These are phyloP conservation scores for Sclerospora graminicola DNA, from an alignment of 352 stramenopile genomes.

Conservation along the genomic window DNA sequence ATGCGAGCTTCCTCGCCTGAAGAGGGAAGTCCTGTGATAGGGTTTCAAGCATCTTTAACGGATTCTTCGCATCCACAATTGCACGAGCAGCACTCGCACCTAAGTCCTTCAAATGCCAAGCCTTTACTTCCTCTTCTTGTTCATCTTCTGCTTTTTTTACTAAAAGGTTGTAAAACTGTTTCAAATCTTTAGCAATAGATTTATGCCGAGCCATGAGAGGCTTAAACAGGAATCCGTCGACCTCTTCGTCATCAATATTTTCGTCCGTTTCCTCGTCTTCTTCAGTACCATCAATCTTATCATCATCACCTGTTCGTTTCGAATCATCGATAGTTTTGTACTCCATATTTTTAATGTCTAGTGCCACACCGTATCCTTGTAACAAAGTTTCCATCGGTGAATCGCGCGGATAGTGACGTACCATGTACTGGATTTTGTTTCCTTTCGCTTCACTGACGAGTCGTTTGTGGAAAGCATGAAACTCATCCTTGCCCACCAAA, in stretches of 20 bases:
- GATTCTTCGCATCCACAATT: slow-evolving; percentile 64
- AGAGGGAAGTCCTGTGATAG: slow-evolving; percentile 87
- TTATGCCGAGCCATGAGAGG: slow-evolving; percentile 31
- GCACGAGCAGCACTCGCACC: slow-evolving; percentile 67
- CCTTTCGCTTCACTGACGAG: slow-evolving; percentile 46
- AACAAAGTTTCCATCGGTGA: slow-evolving; percentile 64
- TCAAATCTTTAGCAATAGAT: slow-evolving; percentile 35
- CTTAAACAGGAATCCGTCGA: slow-evolving; percentile 58
- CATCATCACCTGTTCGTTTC: slow-evolving; percentile 37
- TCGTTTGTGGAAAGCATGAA: slow-evolving; percentile 60
- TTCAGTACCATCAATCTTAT: slow-evolving; percentile 19
- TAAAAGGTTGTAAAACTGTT: slow-evolving; percentile 41
- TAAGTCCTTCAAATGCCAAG: slow-evolving; percentile 87
- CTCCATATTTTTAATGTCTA: slow-evolving; percentile 97
- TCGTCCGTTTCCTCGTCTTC: slow-evolving; percentile 28
- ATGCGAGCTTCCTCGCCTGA: slow-evolving; percentile 62
- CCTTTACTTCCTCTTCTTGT: slow-evolving; percentile 43
- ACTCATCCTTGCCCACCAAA: slow-evolving; percentile 53
- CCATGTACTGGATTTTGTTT: slow-evolving; percentile 69
- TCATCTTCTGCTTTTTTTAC: slow-evolving; percentile 34
- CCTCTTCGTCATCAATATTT: slow-evolving; percentile 38
- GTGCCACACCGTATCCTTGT: slow-evolving; percentile 86
- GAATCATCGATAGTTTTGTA: slow-evolving; percentile 94
- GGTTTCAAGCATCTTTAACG: slow-evolving; percentile 64
- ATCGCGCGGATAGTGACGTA: slow-evolving; percentile 67